Base-by-base conservation (phyloP, 2,329 filamentous ascomycete genomes). In the Neonectria faginata region DNA sequence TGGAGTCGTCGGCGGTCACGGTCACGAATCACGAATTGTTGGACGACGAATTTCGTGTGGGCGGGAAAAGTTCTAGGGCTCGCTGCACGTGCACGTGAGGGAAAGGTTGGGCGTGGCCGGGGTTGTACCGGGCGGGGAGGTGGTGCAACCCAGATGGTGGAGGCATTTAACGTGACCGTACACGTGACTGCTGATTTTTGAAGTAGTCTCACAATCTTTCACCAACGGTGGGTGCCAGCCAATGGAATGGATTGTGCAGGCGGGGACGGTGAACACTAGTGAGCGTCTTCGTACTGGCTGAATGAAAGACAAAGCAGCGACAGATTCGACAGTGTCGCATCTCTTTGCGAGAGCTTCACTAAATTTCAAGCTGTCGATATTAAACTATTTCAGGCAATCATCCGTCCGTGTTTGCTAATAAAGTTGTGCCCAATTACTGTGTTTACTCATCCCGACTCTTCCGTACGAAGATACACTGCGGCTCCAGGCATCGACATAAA, bases 11-110 rank as follows among this genome's bases (percentile, higher is more conserved):
- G 73, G 74, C 76, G 69, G 68, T 78, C 78, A 39, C 36, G 36
- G 36, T 39, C 36, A 39, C 36, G 36, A 39, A 39, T 39, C 36
- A 76, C 78, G 74, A 78, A 78, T 74, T 76, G 73, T 74, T 80
- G 76, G 73, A 73, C 74, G 75, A 73, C 74, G 75, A 78, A 76
- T 76, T 76, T 77, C 76, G 77, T 81, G 80, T 81, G 80, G 79
- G 79, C 79, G 72, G 76, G 73, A 79, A 80, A 82, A 81, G 74
- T 80, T 80, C 79, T 80, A 81, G 80, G 80, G 80, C 79, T 79
- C 70, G 72, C 68, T 70, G 71, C 78, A 80, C 78, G 79, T 70
- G 71, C 78, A 80, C 78, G 79, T 80, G 78, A 80, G 76, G 70
- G 73, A 71, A 70, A 67, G 57, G 44, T 47, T 64, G 62, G 47